Conservation (phyloP, 177 flowering plant species). For the Tripterygium wilfordii region DNA sequence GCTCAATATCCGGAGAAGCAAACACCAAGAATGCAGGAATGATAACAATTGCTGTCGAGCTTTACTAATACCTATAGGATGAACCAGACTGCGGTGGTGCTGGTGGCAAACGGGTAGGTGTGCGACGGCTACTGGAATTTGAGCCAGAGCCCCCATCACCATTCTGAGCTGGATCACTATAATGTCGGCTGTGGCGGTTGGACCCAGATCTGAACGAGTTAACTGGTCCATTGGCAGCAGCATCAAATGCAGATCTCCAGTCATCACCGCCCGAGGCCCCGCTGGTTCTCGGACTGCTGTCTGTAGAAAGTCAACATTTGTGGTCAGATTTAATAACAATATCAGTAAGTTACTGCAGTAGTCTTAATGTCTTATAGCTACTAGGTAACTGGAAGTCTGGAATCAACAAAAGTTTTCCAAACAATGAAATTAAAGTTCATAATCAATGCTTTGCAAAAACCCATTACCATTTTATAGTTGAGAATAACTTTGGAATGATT, state of each 20-base stretch:
- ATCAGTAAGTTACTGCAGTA: too few relatives aligned
- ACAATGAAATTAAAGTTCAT: too few relatives aligned
- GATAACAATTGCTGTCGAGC: neutral
- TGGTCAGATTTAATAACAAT: too few relatives aligned
- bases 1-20: neutral
- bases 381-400: too few relatives aligned
- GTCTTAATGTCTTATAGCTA: too few relatives aligned
- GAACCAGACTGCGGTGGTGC: slow-evolving; percentile 40
- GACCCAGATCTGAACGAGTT: slow-evolving; percentile 39
- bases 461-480: too few relatives aligned
- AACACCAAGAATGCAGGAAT: slow-evolving; percentile 1
- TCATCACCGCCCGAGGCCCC: slow-evolving; percentile 65
- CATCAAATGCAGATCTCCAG: slow-evolving; percentile 95
- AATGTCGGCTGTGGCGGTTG: slow-evolving; percentile 70
- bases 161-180: slow-evolving; percentile 80
- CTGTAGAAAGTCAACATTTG: slow-evolving; percentile 25
- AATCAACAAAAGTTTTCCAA: too few relatives aligned
- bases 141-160: slow-evolving; percentile 50
- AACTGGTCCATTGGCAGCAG: slow-evolving; percentile 80
- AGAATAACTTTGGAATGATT: too few relatives aligned
- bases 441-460: too few relatives aligned
- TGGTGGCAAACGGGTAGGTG: slow-evolving; percentile 70
- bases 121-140: slow-evolving; percentile 70
- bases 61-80: slow-evolving; percentile 9
- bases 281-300: slow-evolving; percentile 65